Evolutionary conservation across 768 basidiomycete genomes (phyloP).

Genomic region (Boletus rubropictus): DNA sequence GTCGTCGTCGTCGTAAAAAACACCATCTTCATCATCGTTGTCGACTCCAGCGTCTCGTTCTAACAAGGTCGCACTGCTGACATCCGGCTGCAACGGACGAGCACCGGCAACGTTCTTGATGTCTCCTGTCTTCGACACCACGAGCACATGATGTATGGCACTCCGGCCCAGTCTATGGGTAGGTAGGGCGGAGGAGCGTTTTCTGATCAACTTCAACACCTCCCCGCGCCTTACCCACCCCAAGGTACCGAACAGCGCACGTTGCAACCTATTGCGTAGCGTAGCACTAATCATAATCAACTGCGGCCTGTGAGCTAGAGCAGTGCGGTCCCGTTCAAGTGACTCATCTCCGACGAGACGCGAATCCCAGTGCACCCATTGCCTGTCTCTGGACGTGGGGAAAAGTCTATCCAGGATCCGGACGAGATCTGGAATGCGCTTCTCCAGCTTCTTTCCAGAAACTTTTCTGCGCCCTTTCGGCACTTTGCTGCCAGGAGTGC

Average conservation of each 20-base stretch:
- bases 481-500: constrained; percentile 38
- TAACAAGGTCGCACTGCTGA: background rate
- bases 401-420: constrained; percentile 57
- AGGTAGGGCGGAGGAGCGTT: constrained; percentile 23
- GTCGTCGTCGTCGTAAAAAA: constrained; percentile 26
- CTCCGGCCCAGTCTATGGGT: constrained; percentile 25
- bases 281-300: constrained; percentile 70
- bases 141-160: constrained; percentile 50
- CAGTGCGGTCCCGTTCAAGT: constrained; percentile 3
- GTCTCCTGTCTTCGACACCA: constrained; percentile 48
- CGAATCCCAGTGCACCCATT: background rate
- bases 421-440: constrained; percentile 56
- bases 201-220: constrained; percentile 25
- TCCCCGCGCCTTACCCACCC: constrained; percentile 51
- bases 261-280: constrained; percentile 42
- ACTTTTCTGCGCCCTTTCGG: constrained; percentile 35
- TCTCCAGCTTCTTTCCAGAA: constrained; percentile 36
- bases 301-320: constrained; percentile 41
- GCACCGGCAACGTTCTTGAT: constrained; percentile 55
- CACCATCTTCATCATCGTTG: constrained; percentile 6
- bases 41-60: background rate
- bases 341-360: constrained; percentile 4
- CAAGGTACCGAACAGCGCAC: constrained; percentile 44
- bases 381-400: constrained; percentile 24
- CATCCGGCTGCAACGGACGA: constrained; percentile 7